Evolutionary conservation across 1,284 basidiomycete species (phyloP), one percentile per base, ranked within the genome.

Genomic region (Ustilago tritici): DNA sequence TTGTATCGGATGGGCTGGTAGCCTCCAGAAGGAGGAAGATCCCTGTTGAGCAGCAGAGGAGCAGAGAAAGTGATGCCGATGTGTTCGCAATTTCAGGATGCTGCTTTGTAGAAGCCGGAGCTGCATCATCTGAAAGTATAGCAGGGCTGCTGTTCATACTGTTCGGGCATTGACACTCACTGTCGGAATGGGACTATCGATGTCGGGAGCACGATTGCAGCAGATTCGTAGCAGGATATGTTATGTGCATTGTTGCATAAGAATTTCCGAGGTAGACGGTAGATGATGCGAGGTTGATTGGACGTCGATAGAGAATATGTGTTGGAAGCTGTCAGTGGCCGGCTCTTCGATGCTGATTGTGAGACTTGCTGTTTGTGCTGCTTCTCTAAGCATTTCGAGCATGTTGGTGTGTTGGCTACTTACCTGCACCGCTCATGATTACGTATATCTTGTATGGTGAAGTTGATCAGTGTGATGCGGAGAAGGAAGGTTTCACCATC

Each of bases 1-100:
- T 95, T 96, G 91, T 98, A 99, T 87, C 93, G 93, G 89, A 99
- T 89, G 53, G 92, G 88, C 86, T 93, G 94, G 88, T 97, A 99
- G 6, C 96, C 96, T 77, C 95, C 95, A 55, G 91, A 84, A 53
- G 96, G 95, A 82, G 95, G 95, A 91, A 99, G 93, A 87, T 99
- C 96, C 88, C 96, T 98, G 85, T 47, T 36, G 35, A 28, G 11
- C 23, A 49, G 47, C 7, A 50, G 23, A 23, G 12, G 14, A 49
- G 35, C 3, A 49, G 11, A 3, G 15, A 17, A 46, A 23, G 56
- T 32, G 23, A 32, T 40, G 2, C 12, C n/a, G 23, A 3, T 4
- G 19, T 10, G 10, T 4, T 9, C 36, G 12, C 31, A 36, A 12
- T 19, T 57, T 69, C 56, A 69, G 56, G 14, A n/a, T 12, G 46